Evolutionary conservation across 1,139 yeast genomes (phyloP).

Genomic region (Diutina neorugosa): DNA sequence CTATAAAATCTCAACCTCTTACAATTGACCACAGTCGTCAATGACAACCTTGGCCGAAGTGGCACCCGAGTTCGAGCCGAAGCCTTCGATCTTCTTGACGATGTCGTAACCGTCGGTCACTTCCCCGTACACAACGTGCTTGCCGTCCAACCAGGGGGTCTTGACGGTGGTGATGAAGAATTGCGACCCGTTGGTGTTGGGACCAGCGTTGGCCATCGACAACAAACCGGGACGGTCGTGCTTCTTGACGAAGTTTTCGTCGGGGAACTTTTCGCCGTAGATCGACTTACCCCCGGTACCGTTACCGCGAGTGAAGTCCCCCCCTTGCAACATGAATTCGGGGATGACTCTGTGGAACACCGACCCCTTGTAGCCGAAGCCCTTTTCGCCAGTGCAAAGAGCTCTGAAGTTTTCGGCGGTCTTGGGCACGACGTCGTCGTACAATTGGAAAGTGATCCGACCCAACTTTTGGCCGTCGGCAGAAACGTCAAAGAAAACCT

Average conservation of each 20-base stretch:
- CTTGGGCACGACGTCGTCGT: slow-evolving; percentile 93
- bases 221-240: slow-evolving; percentile 92
- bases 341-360: slow-evolving; percentile 98
- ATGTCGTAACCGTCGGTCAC: slow-evolving; percentile 82
- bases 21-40: slow-evolving; percentile 75
- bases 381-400: slow-evolving; percentile 93
- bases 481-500: slow-evolving; percentile 64
- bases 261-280: slow-evolving; percentile 92
- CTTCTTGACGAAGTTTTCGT: slow-evolving; percentile 80
- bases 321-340: slow-evolving; percentile 98
- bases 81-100: slow-evolving; percentile 82
- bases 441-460: slow-evolving; percentile 71
- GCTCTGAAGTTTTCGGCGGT: slow-evolving; percentile 98
- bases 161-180: slow-evolving; percentile 96
- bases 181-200: slow-evolving; percentile 99
- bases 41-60: slow-evolving; percentile 70
- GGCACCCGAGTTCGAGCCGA: slow-evolving; percentile 78
- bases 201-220: slow-evolving; percentile 99
- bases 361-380: slow-evolving; percentile 86
- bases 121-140: slow-evolving; percentile 98
- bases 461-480: slow-evolving; percentile 39
- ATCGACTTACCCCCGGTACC: slow-evolving; percentile 99
- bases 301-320: slow-evolving; percentile 89
- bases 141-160: slow-evolving; percentile 96
- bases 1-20: slow-evolving; percentile 2